phyloP scores from a whole-genome alignment of 148 eudicot species.

The Rhododendron vialii region DNA sequence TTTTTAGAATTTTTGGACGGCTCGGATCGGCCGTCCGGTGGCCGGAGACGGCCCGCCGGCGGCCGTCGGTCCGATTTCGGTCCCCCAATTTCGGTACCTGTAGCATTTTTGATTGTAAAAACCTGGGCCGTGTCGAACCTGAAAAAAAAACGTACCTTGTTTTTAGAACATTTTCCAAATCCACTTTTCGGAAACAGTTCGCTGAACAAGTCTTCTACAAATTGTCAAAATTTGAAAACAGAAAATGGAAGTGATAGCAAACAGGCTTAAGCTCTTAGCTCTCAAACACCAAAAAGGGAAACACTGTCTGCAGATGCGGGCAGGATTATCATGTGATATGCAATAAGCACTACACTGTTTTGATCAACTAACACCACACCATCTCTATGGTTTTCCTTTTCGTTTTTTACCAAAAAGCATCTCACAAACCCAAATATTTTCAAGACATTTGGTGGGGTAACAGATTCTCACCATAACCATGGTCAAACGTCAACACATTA shows the following conservation, averaged over 20 bases:
- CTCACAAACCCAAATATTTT: background rate
- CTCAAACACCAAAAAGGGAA: background rate
- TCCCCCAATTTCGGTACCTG: no score
- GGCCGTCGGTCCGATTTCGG: no score
- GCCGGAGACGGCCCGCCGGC: no score
- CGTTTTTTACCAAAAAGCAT: background rate
- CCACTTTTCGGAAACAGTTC: background rate
- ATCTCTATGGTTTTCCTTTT: background rate
- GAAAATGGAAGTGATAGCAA: background rate
- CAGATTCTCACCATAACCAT: background rate
- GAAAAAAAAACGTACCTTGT: background rate
- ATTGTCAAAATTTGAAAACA: background rate
- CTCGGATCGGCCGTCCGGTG: no score
- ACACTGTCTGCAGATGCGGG: background rate
- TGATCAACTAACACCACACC: background rate
- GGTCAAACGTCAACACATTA: background rate
- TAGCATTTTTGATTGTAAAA: no score
- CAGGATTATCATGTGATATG: background rate
- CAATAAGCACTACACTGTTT: background rate
- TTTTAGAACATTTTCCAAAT: background rate
- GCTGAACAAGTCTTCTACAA: background rate
- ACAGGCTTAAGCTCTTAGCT: background rate
- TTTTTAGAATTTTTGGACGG: no score
- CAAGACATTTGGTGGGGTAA: background rate
- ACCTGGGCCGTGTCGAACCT: constrained; percentile 96